These are phyloP conservation scores for Triticum aestivum DNA, from an alignment of 176 grass and related monocot species.

Conservation along the genomic window IWGSC_CS_RefSeq_v2.1 NC_057811.1:10520235-10520734, in stretches of 20 bases:
- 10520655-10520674: background rate
- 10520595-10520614: background rate
- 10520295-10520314: background rate
- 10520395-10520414: background rate
- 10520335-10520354: background rate
- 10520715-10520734: background rate
- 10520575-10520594: background rate
- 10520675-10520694: background rate
- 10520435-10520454: background rate
- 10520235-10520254: background rate
- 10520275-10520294: background rate
- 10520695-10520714: background rate
- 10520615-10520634: background rate
- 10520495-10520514: background rate
- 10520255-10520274: background rate
- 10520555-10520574: background rate
- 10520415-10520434: background rate
- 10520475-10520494: background rate
- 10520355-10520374: background rate
- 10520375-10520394: background rate
- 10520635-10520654: background rate
- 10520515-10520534: background rate
- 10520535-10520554: background rate
- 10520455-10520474: background rate
- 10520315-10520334: background rate